phyloP scores from a whole-genome alignment of 2,329 filamentous ascomycete genomes.

The Stachybotrys chlorohalonatus region DNA sequence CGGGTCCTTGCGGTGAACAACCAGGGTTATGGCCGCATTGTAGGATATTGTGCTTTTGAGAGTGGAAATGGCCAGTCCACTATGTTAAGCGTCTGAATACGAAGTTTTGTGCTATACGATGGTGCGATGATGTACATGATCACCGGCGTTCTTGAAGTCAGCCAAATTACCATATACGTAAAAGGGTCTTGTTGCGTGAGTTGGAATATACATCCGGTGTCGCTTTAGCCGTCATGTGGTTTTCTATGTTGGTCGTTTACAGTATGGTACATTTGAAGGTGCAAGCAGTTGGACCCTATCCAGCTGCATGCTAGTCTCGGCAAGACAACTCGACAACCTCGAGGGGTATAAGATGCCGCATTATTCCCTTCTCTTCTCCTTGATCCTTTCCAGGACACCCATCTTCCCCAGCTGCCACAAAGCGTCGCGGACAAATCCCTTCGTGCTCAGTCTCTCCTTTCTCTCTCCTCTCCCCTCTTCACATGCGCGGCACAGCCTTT shows the following conservation, averaged over 20 bases:
- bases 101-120: too few relatives aligned
- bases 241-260: not conserved
- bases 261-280: not conserved
- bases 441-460: not conserved
- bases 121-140: too few relatives aligned
- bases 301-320: not conserved
- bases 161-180: too few relatives aligned
- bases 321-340: not conserved
- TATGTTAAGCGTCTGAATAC: too few relatives aligned
- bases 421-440: not conserved
- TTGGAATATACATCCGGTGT: too few relatives aligned
- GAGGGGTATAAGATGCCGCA: not conserved
- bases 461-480: constrained; percentile 1
- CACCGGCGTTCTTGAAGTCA: too few relatives aligned
- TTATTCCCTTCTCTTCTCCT: not conserved
- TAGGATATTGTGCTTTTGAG: too few relatives aligned
- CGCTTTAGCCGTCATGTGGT: too few relatives aligned
- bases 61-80: too few relatives aligned
- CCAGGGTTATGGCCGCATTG: too few relatives aligned
- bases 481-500: constrained; percentile 30
- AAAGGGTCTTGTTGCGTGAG: too few relatives aligned
- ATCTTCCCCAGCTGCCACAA: not conserved
- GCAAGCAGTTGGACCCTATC: not conserved
- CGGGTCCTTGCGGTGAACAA: too few relatives aligned
- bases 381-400: constrained; percentile 1